Evolutionary conservation across 2,329 filamentous ascomycete genomes (phyloP).

Genomic region (Cladosporium sphaerospermum): DNA sequence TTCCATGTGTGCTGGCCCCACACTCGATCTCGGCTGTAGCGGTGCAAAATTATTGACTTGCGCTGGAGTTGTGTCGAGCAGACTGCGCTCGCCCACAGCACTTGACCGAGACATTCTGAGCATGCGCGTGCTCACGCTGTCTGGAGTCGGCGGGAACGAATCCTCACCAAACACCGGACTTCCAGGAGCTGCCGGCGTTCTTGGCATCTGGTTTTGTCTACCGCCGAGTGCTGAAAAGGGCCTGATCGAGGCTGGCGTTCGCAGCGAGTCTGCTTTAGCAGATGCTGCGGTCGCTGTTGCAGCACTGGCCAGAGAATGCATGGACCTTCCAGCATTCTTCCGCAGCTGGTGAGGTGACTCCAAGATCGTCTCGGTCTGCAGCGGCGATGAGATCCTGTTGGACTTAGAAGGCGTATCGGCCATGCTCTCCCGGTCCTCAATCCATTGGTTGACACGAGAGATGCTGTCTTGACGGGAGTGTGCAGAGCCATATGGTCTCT

Average conservation of each 20-base stretch:
- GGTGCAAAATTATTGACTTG: conserved; percentile 18
- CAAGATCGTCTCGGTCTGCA: conserved; percentile 1
- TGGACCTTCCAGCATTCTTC: conserved; percentile 12
- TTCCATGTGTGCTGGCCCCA: conserved; percentile 25
- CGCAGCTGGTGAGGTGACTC: conserved; percentile 5
- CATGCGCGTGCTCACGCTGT: conserved; percentile 29
- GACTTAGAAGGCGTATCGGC: conserved; percentile 28
- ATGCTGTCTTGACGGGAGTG: conserved; percentile 28
- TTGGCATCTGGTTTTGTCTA: not conserved
- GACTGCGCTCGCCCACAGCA: conserved; percentile 19
- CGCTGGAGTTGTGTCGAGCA: conserved; percentile 20
- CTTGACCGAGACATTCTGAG: conserved; percentile 28
- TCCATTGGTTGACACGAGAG: conserved; percentile 32
- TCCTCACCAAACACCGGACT: conserved; percentile 23
- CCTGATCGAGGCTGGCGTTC: not conserved
- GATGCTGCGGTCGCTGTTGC: conserved; percentile 6
- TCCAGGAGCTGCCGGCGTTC: conserved; percentile 15
- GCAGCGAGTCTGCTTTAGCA: not conserved
- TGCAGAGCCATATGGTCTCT: conserved; percentile 10
- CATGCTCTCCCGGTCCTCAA: conserved; percentile 23
- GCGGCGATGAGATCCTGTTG: conserved; percentile 20
- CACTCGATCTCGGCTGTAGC: conserved; percentile 18
- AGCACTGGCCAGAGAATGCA: conserved; percentile 21
- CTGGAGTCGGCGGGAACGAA: conserved; percentile 29
- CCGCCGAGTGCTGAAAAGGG: not conserved